These are phyloP conservation scores for Yamadazyma trypodendri DNA, from an alignment of 1,139 yeast species.

Conservation along the genomic window DNA sequence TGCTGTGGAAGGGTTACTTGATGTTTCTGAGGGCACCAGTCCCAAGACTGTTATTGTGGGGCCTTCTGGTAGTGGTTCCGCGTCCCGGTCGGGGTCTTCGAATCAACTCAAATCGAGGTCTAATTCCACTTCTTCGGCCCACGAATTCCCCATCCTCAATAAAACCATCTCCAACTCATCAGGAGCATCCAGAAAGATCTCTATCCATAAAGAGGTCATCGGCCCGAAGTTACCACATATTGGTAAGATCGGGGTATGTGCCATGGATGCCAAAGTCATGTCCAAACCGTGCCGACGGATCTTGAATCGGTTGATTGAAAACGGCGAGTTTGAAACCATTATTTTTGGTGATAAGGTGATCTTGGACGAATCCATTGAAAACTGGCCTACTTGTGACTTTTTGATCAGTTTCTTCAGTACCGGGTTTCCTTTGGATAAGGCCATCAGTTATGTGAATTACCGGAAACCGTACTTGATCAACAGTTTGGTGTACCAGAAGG, in stretches of 20 bases:
- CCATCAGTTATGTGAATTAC: slow-evolving; percentile 83
- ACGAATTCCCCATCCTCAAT: slow-evolving; percentile 24
- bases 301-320: slow-evolving; percentile 80
- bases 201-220: slow-evolving; percentile 40
- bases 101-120: slow-evolving; percentile 19
- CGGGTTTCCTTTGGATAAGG: slow-evolving; percentile 96
- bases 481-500: slow-evolving; percentile 87
- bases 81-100: slow-evolving; percentile 5
- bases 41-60: background rate
- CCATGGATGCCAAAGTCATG: slow-evolving; percentile 96
- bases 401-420: slow-evolving; percentile 89
- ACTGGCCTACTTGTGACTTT: slow-evolving; percentile 99
- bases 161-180: slow-evolving; percentile 42
- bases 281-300: slow-evolving; percentile 95
- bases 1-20: background rate
- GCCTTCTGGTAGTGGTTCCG: background rate
- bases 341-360: slow-evolving; percentile 98
- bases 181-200: slow-evolving; percentile 43
- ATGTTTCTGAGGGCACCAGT: background rate
- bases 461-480: slow-evolving; percentile 89
- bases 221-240: slow-evolving; percentile 64
- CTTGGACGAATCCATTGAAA: slow-evolving; percentile 86
- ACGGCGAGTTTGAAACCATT: slow-evolving; percentile 94
- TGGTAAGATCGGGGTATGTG: slow-evolving; percentile 97
- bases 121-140: slow-evolving; percentile 23